A percentile compares a stretch with the other conserved stretches of the same genome.
Evolutionary conservation across 176 grass and related monocot species (phyloP).

Genomic region (Musa schizocarpa): DNA sequence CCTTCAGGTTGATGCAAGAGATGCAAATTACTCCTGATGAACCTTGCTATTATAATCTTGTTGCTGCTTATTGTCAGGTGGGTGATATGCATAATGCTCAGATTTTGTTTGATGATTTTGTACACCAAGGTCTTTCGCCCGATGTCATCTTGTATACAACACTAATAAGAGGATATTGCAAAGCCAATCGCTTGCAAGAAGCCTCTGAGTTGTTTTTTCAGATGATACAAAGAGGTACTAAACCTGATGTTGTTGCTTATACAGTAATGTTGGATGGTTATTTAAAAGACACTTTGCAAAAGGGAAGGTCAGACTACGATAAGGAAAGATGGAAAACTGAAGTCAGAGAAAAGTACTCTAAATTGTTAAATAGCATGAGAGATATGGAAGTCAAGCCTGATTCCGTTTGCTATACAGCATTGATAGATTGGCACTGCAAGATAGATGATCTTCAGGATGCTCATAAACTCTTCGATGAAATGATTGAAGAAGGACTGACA

Average conservation of each 20-base stretch:
- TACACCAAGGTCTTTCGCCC: slow-evolving; percentile 31
- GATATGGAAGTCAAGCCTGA: slow-evolving; percentile 40
- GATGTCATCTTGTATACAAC: slow-evolving; percentile 58
- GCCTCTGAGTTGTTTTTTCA: slow-evolving; percentile 44
- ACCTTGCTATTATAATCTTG: slow-evolving; percentile 55
- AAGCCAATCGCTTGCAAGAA: slow-evolving; percentile 31
- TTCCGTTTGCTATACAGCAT: slow-evolving; percentile 61
- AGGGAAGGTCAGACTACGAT: slow-evolving; percentile 23
- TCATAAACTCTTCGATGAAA: slow-evolving; percentile 48
- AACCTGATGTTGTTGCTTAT: slow-evolving; percentile 49
- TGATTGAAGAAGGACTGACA: slow-evolving; percentile 44
- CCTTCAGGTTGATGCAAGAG: slow-evolving; percentile 52
- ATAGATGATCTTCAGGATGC: slow-evolving; percentile 47
- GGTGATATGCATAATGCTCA: slow-evolving; percentile 39
- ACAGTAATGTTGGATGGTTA: slow-evolving; percentile 36
- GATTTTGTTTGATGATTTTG: slow-evolving; percentile 54
- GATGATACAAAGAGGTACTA: slow-evolving; percentile 45
- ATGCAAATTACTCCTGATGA: slow-evolving; percentile 43
- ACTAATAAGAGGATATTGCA: slow-evolving; percentile 68
- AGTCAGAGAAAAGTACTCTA: slow-evolving; percentile 30
- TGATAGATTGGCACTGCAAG: slow-evolving; percentile 76
- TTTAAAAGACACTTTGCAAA: slow-evolving; percentile 20
- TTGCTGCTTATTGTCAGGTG: slow-evolving; percentile 45
- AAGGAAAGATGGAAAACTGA: slow-evolving; percentile 33
- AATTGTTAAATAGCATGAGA: slow-evolving; percentile 35